Conservation (phyloP, 2,329 filamentous ascomycete species). For the Westerdykella ornata region DNA sequence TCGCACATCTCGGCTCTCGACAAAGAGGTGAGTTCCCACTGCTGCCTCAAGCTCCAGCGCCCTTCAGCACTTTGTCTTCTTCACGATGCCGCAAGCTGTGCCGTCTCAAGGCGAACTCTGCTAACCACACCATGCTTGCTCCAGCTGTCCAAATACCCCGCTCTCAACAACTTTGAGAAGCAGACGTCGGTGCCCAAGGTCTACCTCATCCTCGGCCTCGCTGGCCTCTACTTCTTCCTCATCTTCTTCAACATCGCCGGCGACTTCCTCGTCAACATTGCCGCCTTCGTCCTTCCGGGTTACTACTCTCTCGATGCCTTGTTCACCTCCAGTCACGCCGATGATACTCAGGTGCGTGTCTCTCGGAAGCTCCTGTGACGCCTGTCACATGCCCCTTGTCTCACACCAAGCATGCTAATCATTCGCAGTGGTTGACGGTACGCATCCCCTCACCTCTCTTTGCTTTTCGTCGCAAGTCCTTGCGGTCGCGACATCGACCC, state of each 20-base stretch:
- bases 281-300: slow-evolving; percentile 73
- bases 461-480: slow-evolving; percentile 1
- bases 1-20: slow-evolving; percentile 73
- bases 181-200: slow-evolving; percentile 77
- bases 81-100: background rate
- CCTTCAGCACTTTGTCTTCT: background rate
- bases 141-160: slow-evolving; percentile 79
- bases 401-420: slow-evolving; percentile 32
- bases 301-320: slow-evolving; percentile 79
- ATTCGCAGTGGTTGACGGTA: slow-evolving; percentile 56
- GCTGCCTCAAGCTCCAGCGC: background rate
- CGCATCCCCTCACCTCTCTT: slow-evolving; percentile 10
- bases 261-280: slow-evolving; percentile 79
- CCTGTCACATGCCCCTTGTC: slow-evolving; percentile 6
- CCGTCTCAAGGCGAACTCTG: slow-evolving; percentile 3
- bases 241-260: slow-evolving; percentile 90
- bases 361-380: slow-evolving; percentile 3
- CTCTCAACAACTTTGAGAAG: slow-evolving; percentile 79
- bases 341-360: slow-evolving; percentile 70
- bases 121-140: slow-evolving; percentile 18
- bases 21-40: slow-evolving; percentile 60
- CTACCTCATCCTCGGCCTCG: slow-evolving; percentile 71
- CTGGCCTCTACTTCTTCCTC: slow-evolving; percentile 78
- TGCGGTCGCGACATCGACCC: slow-evolving; percentile 1
- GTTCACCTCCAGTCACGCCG: slow-evolving; percentile 62